Conservation (phyloP, 2,329 filamentous ascomycete genomes). For the Cladosporium sp. region DNA sequence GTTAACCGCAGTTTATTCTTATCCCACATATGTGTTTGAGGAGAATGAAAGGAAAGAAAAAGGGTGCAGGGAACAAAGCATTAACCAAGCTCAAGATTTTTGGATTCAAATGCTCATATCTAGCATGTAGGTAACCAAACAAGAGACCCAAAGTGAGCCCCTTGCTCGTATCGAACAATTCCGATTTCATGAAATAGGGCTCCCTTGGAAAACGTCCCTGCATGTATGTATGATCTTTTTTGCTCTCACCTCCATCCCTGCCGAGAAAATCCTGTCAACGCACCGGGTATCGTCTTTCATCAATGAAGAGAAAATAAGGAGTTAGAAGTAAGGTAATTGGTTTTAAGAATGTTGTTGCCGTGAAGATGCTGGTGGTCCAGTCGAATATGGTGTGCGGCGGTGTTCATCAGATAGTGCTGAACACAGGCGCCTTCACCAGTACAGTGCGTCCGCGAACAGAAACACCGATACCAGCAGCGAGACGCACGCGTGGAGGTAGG, state of each 20-base stretch:
- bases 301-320: background rate
- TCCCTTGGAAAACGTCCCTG: background rate
- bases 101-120: no score
- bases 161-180: no score
- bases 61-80: no score
- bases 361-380: background rate
- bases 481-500: slow-evolving; percentile 41
- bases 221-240: background rate
- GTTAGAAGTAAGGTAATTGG: background rate
- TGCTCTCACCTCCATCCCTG: background rate
- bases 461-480: slow-evolving; percentile 46
- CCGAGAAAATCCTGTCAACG: background rate
- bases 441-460: slow-evolving; percentile 46
- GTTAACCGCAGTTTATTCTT: no score
- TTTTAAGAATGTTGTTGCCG: background rate
- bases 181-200: background rate
- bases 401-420: slow-evolving; percentile 19
- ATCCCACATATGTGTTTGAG: no score
- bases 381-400: background rate
- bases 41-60: no score
- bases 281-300: slow-evolving; percentile 13
- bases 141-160: no score
- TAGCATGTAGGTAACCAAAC: no score
- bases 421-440: slow-evolving; percentile 48
- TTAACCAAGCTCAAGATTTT: no score